Conservation (phyloP, 139 green algal genomes). For the Axilococcus clingmanii region DNA sequence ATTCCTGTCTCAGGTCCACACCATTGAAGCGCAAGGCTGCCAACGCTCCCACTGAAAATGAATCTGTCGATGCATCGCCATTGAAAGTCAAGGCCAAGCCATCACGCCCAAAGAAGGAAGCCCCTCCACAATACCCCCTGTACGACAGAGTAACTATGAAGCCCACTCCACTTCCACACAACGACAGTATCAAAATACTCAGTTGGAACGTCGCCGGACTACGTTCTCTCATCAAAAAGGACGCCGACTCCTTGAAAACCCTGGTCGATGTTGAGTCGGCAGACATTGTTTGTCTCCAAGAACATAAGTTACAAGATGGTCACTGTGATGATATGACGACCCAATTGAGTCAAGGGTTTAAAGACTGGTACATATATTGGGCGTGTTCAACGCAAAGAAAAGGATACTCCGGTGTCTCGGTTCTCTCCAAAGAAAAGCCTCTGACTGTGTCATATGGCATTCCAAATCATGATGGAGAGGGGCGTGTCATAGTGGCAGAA, state of each 20-base stretch:
- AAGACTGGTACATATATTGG: constrained; percentile 36
- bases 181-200: constrained; percentile 11
- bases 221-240: constrained; percentile 52
- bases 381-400: constrained; percentile 39
- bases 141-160: constrained; percentile 13
- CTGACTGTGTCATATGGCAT: constrained; percentile 16
- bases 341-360: constrained; percentile 14
- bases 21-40: too few species aligned
- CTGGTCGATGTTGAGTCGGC: constrained; percentile 42
- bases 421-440: constrained; percentile 31
- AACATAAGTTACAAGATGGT: constrained; percentile 61
- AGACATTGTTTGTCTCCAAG: constrained; percentile 58
- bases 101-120: not conserved
- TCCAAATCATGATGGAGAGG: constrained; percentile 28
- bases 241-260: constrained; percentile 25
- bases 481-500: constrained; percentile 35
- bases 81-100: too few species aligned
- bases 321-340: constrained; percentile 13
- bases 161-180: not conserved
- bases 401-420: constrained; percentile 59
- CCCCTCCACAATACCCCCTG: not conserved
- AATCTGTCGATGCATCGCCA: too few species aligned
- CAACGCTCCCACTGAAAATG: too few species aligned
- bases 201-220: constrained; percentile 63
- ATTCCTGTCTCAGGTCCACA: too few species aligned